Conservation (phyloP, 1,284 basidiomycete genomes). For the Ceratobasidium sp. region DNA sequence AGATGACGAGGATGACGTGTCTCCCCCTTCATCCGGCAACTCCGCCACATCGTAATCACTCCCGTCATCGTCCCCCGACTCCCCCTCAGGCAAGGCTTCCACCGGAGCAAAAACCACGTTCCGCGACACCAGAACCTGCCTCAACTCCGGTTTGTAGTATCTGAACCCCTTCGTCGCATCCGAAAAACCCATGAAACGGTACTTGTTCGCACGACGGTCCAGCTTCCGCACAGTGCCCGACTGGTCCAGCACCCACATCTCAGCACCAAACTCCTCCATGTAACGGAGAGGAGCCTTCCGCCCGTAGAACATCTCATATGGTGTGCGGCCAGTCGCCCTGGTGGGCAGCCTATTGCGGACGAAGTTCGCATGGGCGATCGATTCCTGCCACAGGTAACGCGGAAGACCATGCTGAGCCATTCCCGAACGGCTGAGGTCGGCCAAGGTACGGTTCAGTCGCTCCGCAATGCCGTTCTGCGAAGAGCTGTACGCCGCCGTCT, state of each 20-base stretch:
- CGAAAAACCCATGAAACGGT: not conserved
- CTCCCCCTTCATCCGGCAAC: not conserved
- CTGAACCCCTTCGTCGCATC: not conserved
- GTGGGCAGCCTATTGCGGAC: constrained; percentile 3
- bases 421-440: constrained; percentile 4
- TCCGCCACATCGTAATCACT: not conserved
- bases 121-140: not conserved
- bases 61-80: not conserved
- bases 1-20: too few species aligned
- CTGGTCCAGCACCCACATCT: not conserved
- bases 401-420: constrained; percentile 20
- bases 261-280: constrained; percentile 10
- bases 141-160: not conserved
- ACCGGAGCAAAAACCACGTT: not conserved
- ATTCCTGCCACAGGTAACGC: constrained; percentile 19
- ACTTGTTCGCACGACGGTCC: not conserved
- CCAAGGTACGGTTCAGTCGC: constrained; percentile 31
- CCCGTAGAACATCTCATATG: not conserved
- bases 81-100: not conserved
- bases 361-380: constrained; percentile 15
- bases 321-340: constrained; percentile 12
- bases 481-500: constrained; percentile 16
- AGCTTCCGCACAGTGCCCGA: not conserved
- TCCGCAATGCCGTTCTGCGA: constrained; percentile 41
- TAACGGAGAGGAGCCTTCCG: not conserved